Evolutionary conservation across 345 rosid genomes (phyloP), one percentile per base, ranked within the genome.

Genomic region (Excoecaria cochinchinensis): DNA sequence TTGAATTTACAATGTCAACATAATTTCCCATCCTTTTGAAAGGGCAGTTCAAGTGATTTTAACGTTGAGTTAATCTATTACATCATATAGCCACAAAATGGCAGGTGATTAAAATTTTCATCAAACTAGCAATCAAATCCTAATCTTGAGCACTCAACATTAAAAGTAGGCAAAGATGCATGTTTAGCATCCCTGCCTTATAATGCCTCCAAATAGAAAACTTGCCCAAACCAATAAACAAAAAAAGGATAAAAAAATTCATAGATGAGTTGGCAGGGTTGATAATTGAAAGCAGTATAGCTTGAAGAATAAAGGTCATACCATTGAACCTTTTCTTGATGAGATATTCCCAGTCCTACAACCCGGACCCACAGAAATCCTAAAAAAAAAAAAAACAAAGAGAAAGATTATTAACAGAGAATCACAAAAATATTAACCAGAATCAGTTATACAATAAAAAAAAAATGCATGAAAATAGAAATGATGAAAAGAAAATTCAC

Each of bases 311-410:
- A 31, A 31, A 31, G 31, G 31, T 31, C 82, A 55, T 83, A 91
- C 94, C 91, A 60, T 76, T 47, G 72, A 84, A 81, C 80, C 71
- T 78, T 74, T 87, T 84, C 83, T 84, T 57, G 83, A 68, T 65
- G 86, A 59, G 70, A 55, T 44, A 76, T 72, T 79, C 80, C 57
- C 75, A 74, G 80, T 73, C 80, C 76, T 87, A 56, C 74, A 77
- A 77, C 70, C 77, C 47, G 87, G 52, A 74, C 82, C 77, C 46
- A 60, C 75, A 51, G 87, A 83, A 73, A 83, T 77, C 86, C 94
- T 87, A 85, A 47, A 75, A 75, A 74, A 51, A 51, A 48, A 36
- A 72, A 15, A 62, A 36, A 8, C 31, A 53, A 15, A 53, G 1
- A 3, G 5, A 53, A 53, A 53, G 21, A 56, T 66, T 38, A 46